A percentile compares a stretch with the other conserved stretches of the same genome.
These are phyloP conservation scores for Malbranchea zuffiana DNA, from an alignment of 2,329 filamentous ascomycete genomes.

Conservation along the genomic window DNA sequence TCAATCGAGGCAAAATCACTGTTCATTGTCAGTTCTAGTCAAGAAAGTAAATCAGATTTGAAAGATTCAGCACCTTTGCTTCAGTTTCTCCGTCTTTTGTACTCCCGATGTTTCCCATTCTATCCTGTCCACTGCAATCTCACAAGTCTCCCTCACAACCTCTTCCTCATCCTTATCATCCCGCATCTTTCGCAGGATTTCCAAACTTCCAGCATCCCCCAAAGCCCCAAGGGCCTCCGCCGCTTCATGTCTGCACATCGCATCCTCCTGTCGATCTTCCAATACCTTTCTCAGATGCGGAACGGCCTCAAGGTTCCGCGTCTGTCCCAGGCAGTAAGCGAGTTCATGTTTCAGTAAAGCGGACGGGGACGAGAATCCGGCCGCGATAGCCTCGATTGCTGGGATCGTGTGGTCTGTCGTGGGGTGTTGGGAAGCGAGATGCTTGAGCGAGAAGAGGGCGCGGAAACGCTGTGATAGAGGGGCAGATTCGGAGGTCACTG, in stretches of 20 bases:
- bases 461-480: conserved; percentile 85
- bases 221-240: conserved; percentile 89
- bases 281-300: conserved; percentile 63
- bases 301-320: conserved; percentile 63
- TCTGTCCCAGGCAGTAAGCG: conserved; percentile 93
- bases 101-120: conserved; percentile 77
- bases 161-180: conserved; percentile 66
- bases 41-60: conserved; percentile 9
- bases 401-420: conserved; percentile 48
- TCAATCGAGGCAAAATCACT: conserved; percentile 96
- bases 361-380: conserved; percentile 72
- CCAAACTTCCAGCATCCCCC: conserved; percentile 62
- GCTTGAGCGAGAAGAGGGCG: conserved; percentile 94
- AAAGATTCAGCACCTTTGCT: conserved; percentile 56
- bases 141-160: conserved; percentile 87
- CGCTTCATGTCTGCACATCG: conserved; percentile 94
- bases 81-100: conserved; percentile 63
- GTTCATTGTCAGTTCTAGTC: conserved; percentile 20
- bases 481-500: conserved; percentile 67
- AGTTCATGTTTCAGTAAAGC: conserved; percentile 92
- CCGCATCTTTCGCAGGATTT: conserved; percentile 59
- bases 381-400: conserved; percentile 71
- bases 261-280: conserved; percentile 68
- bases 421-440: conserved; percentile 62
- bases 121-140: conserved; percentile 89